phyloP scores from a whole-genome alignment of 129 eudicot genomes.

The Escallonia rubra region DNA sequence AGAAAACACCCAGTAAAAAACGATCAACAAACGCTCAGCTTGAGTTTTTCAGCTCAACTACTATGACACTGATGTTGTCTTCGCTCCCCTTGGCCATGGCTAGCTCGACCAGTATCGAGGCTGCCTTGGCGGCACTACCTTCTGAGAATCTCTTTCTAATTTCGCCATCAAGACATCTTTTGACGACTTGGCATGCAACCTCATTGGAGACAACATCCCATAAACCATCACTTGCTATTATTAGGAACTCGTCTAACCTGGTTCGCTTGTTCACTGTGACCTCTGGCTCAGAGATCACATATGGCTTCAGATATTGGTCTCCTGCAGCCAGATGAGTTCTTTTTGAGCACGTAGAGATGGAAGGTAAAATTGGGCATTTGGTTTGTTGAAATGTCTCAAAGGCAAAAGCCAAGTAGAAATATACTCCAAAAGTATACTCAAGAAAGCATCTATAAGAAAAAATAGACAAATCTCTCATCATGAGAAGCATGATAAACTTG shows the following conservation, averaged over 20 bases:
- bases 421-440: too few relatives aligned
- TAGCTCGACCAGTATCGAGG: slow-evolving; percentile 29
- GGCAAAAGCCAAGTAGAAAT: too few relatives aligned
- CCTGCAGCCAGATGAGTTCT: slow-evolving; percentile 9
- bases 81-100: slow-evolving; percentile 37
- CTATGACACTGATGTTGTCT: slow-evolving; percentile 37
- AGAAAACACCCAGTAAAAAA: background rate
- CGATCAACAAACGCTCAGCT: background rate
- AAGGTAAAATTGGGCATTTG: background rate
- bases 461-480: too few relatives aligned
- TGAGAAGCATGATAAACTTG: too few relatives aligned
- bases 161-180: slow-evolving; percentile 11
- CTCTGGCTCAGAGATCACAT: slow-evolving; percentile 35
- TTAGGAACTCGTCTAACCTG: slow-evolving; percentile 21
- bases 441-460: too few relatives aligned
- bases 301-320: slow-evolving; percentile 26
- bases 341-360: background rate
- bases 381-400: too few relatives aligned
- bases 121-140: slow-evolving; percentile 16
- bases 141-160: background rate
- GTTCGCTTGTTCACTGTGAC: slow-evolving; percentile 18
- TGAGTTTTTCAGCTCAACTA: slow-evolving; percentile 19
- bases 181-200: slow-evolving; percentile 31
- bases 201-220: slow-evolving; percentile 36
- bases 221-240: slow-evolving; percentile 37